Percentiles rank a stretch among this genome's conserved stretches.
phyloP scores from a whole-genome alignment of 2,329 filamentous ascomycete genomes.

The Colletotrichum limetticola region DNA sequence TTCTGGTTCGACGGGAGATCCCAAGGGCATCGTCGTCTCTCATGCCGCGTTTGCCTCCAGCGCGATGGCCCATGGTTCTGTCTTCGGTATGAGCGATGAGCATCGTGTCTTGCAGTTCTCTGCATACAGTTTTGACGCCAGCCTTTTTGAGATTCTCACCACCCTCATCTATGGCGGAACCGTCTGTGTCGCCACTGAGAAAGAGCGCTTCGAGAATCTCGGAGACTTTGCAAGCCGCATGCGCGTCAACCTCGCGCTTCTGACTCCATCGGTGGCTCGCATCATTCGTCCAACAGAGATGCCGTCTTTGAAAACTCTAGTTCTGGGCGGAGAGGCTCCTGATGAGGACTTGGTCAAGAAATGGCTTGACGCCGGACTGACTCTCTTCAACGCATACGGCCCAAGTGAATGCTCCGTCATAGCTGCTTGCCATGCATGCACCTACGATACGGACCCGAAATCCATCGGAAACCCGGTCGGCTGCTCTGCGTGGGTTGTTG shows the following conservation, averaged over 20 bases:
- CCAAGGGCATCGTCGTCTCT: conserved; percentile 56
- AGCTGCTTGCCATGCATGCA: conserved; percentile 48
- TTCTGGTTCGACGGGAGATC: conserved; percentile 58
- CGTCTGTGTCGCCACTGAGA: conserved; percentile 52
- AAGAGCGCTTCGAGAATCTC: conserved; percentile 42
- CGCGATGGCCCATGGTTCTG: conserved; percentile 31
- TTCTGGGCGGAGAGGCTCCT: conserved; percentile 20
- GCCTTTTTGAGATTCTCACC: conserved; percentile 47
- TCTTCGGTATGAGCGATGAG: background rate
- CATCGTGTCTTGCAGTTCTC: conserved; percentile 40
- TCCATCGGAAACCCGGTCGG: conserved; percentile 36
- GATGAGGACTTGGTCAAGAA: background rate
- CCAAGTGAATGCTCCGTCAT: conserved; percentile 54
- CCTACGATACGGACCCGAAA: background rate
- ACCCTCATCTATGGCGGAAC: conserved; percentile 50
- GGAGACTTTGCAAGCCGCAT: conserved; percentile 7
- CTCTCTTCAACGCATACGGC: conserved; percentile 42
- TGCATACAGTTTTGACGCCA: conserved; percentile 52
- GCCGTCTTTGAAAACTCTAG: background rate
- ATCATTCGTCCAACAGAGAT: background rate
- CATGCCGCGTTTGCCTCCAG: conserved; percentile 38
- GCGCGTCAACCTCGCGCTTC: background rate
- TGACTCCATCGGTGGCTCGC: conserved; percentile 29
- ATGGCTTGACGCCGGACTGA: conserved; percentile 39
- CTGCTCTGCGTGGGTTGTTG: conserved; percentile 45